phyloP scores from a whole-genome alignment of 2,329 filamentous ascomycete genomes.

The Geosmithia flava region DNA sequence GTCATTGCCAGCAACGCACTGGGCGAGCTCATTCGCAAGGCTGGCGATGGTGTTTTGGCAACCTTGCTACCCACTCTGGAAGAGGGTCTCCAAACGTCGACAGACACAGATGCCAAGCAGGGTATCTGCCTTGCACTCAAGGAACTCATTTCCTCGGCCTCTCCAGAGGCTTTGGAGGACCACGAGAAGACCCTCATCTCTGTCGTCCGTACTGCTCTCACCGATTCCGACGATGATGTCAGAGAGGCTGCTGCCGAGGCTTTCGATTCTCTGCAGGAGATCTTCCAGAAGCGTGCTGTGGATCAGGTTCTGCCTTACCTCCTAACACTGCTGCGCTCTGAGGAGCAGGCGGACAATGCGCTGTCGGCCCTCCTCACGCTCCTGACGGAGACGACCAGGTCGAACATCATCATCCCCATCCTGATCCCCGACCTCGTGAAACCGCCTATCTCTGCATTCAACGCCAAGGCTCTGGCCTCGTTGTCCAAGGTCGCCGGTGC shows the following conservation, averaged over 20 bases:
- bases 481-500: conserved; percentile 81
- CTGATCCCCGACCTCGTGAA: conserved; percentile 87
- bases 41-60: conserved; percentile 83
- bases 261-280: conserved; percentile 88
- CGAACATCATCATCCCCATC: conserved; percentile 93
- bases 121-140: conserved; percentile 94
- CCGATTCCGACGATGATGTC: conserved; percentile 80
- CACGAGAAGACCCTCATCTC: conserved; percentile 93
- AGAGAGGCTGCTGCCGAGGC: conserved; percentile 93
- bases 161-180: conserved; percentile 78
- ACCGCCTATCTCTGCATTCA: conserved; percentile 85
- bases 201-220: conserved; percentile 84
- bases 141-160: conserved; percentile 83
- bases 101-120: conserved; percentile 85
- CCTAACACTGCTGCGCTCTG: conserved; percentile 75
- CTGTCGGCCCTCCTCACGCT: conserved; percentile 85
- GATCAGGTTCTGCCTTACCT: conserved; percentile 92
- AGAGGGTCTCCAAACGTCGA: conserved; percentile 77
- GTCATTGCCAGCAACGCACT: conserved; percentile 95
- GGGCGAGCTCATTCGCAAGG: conserved; percentile 92
- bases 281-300: conserved; percentile 85
- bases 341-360: conserved; percentile 82
- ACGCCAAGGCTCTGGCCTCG: conserved; percentile 86
- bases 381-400: conserved; percentile 83
- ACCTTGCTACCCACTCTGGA: conserved; percentile 84